These are phyloP conservation scores for Thermomyces lanuginosus DNA, from an alignment of 2,329 filamentous ascomycete genomes.

Conservation along the genomic window DNA sequence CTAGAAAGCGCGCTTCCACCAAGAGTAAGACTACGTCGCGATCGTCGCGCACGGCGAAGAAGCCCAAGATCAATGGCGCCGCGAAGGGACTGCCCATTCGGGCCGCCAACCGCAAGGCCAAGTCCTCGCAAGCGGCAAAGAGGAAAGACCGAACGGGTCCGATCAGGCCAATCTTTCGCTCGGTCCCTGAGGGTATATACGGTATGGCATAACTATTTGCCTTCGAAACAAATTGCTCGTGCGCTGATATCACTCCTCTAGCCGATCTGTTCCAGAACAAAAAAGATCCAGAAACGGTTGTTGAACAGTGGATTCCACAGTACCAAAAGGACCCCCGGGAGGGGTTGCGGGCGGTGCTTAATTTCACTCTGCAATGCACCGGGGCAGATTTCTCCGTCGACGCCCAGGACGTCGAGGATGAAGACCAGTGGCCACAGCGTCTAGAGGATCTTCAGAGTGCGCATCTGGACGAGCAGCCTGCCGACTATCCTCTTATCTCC, in stretches of 20 bases:
- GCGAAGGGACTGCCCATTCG: slow-evolving; percentile 38
- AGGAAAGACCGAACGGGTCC: slow-evolving; percentile 30
- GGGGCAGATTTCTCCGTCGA: slow-evolving; percentile 69
- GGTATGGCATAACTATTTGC: slow-evolving; percentile 22
- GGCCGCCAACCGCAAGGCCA: slow-evolving; percentile 31
- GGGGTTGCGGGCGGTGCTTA: slow-evolving; percentile 43
- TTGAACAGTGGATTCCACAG: slow-evolving; percentile 39
- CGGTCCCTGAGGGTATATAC: slow-evolving; percentile 41
- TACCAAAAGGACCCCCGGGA: slow-evolving; percentile 40
- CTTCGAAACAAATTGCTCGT: not conserved
- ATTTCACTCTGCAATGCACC: slow-evolving; percentile 48
- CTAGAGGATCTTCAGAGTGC: slow-evolving; percentile 74
- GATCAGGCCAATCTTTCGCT: slow-evolving; percentile 35
- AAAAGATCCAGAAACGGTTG: slow-evolving; percentile 39
- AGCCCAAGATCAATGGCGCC: slow-evolving; percentile 37
- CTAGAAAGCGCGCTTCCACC: slow-evolving; percentile 18
- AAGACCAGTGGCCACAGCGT: slow-evolving; percentile 66
- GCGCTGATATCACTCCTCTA: slow-evolving; percentile 17
- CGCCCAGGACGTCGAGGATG: slow-evolving; percentile 70
- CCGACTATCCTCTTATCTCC: slow-evolving; percentile 82
- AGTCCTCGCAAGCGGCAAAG: slow-evolving; percentile 23
- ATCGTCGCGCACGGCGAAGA: slow-evolving; percentile 30
- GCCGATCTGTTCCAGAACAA: slow-evolving; percentile 44
- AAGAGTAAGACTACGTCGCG: slow-evolving; percentile 22
- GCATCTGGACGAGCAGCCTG: slow-evolving; percentile 66